Percentiles rank a stretch among this genome's conserved stretches.
Conservation (phyloP, 352 stramenopile genomes). For the Saprolegnia parasitica region DNA sequence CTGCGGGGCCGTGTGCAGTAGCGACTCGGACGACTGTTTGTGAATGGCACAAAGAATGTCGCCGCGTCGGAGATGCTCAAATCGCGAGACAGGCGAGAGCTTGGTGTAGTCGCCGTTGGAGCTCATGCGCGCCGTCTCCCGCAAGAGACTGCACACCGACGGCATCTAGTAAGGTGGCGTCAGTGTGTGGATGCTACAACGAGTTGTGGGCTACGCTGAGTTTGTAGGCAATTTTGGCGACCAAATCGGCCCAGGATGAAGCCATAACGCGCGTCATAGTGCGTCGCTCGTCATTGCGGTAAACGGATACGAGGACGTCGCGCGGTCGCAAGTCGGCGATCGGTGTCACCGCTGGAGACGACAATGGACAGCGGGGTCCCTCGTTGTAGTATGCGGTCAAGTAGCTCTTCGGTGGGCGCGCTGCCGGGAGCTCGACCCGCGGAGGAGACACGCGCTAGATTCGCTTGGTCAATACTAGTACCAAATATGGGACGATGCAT, state of each 20-base stretch:
- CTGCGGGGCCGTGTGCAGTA: background rate
- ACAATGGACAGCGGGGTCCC: background rate
- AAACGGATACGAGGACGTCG: conserved; percentile 20
- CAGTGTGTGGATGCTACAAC: background rate
- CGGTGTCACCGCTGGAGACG: background rate
- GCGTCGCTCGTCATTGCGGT: conserved; percentile 14
- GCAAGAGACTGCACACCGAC: background rate
- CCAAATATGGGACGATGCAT: background rate
- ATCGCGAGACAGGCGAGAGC: background rate
- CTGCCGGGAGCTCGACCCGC: background rate
- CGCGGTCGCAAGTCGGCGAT: background rate
- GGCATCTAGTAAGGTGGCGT: conserved; percentile 5
- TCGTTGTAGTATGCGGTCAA: background rate
- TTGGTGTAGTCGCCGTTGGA: conserved; percentile 15
- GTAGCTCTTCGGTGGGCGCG: background rate
- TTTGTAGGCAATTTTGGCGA: conserved; percentile 21
- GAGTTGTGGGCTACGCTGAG: background rate
- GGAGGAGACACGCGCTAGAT: conserved; percentile 3
- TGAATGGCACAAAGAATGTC: conserved; percentile 28
- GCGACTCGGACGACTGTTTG: background rate
- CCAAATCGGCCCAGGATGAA: conserved; percentile 1
- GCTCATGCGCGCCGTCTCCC: conserved; percentile 14
- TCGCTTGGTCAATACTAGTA: background rate
- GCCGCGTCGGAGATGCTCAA: conserved; percentile 10
- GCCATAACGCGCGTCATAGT: conserved; percentile 22